A percentile compares a stretch with the other conserved stretches of the same genome.
Conservation (phyloP, 768 basidiomycete genomes). For the Pleurotus tuber-regium region DNA sequence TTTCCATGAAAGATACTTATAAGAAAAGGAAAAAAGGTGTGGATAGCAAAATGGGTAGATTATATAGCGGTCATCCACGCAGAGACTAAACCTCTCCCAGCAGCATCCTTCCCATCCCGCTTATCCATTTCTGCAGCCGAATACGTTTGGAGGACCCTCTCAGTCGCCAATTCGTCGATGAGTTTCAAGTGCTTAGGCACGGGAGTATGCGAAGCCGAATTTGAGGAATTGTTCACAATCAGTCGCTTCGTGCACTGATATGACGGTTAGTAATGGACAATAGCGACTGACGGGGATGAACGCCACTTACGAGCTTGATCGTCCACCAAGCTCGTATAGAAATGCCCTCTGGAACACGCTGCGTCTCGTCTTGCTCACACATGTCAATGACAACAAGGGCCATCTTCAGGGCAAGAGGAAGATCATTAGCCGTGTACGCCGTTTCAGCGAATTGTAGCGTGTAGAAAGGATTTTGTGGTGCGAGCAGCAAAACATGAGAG, state of each 20-base stretch:
- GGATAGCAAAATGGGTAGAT: no score
- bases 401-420: slow-evolving; percentile 74
- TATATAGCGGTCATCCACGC: slow-evolving; percentile 11
- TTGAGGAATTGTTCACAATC: slow-evolving; percentile 34
- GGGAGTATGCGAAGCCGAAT: slow-evolving; percentile 57
- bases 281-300: background rate
- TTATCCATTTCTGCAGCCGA: slow-evolving; percentile 5
- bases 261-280: background rate
- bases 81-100: slow-evolving; percentile 9
- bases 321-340: slow-evolving; percentile 80
- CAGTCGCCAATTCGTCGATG: slow-evolving; percentile 72
- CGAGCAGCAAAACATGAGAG: slow-evolving; percentile 77
- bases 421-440: slow-evolving; percentile 75
- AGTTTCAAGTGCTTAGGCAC: slow-evolving; percentile 54
- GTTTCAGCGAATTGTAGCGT: slow-evolving; percentile 86
- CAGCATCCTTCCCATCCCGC: slow-evolving; percentile 2
- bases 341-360: slow-evolving; percentile 50
- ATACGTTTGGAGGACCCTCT: slow-evolving; percentile 64
- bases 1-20: background rate
- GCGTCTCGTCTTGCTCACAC: slow-evolving; percentile 53
- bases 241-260: slow-evolving; percentile 61
- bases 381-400: slow-evolving; percentile 81
- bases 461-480: slow-evolving; percentile 85
- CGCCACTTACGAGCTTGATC: slow-evolving; percentile 64
- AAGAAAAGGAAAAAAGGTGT: no score